These are phyloP conservation scores for Metarhizium brunneum DNA, from an alignment of 2,329 filamentous ascomycete species.

Conservation along the genomic window DNA sequence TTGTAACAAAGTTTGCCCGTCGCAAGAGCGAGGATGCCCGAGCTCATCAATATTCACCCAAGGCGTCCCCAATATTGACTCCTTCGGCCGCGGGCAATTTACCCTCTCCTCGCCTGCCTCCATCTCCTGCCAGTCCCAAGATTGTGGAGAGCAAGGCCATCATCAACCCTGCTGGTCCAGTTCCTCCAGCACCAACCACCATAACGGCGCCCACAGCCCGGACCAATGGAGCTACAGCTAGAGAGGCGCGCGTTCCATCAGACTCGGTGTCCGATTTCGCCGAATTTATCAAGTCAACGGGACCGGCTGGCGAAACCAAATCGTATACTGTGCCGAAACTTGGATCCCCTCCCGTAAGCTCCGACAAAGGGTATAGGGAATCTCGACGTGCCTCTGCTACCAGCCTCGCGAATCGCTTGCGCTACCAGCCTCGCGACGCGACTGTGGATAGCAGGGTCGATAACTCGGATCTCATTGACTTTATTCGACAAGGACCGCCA, in stretches of 20 bases:
- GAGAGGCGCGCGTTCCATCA: constrained; percentile 62
- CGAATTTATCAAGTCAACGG: constrained; percentile 81
- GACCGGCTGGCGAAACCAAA: constrained; percentile 46
- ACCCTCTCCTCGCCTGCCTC: constrained; percentile 9
- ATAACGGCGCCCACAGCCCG: constrained; percentile 13
- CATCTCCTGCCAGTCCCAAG: constrained; percentile 4
- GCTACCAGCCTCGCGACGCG: constrained; percentile 64
- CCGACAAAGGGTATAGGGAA: constrained; percentile 28
- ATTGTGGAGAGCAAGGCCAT: constrained; percentile 6
- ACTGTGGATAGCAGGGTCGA: constrained; percentile 52
- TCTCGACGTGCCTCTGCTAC: constrained; percentile 27
- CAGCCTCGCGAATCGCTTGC: constrained; percentile 33
- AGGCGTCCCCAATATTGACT: constrained; percentile 36
- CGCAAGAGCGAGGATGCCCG: constrained; percentile 39
- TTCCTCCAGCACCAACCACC: constrained; percentile 14
- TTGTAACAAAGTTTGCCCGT: constrained; percentile 26
- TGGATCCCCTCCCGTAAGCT: constrained; percentile 17
- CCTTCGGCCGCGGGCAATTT: constrained; percentile 22
- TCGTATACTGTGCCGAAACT: constrained; percentile 26
- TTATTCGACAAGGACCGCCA: constrained; percentile 81
- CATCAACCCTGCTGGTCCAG: constrained; percentile 9
- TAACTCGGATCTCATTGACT: constrained; percentile 86
- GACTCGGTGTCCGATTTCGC: constrained; percentile 77
- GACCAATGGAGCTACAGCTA: constrained; percentile 32
- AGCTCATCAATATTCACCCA: constrained; percentile 29